Evolutionary conservation across 1,284 basidiomycete species (phyloP).

Genomic region (Phylloboletellus chloephorus): DNA sequence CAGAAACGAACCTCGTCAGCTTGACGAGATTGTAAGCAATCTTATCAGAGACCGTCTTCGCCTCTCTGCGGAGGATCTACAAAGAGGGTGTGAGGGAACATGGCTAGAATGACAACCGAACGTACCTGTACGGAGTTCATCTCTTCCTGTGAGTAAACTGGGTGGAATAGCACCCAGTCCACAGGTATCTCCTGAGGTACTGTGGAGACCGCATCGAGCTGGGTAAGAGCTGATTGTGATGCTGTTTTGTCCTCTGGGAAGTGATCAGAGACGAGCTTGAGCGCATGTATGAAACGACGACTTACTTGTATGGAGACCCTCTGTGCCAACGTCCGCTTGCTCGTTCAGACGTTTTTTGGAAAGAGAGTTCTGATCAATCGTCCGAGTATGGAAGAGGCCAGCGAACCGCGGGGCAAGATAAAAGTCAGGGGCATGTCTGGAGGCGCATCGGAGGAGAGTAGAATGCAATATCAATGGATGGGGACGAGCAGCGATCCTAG

Average conservation of each 20-base stretch:
- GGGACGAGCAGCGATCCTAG: slow-evolving; percentile 12
- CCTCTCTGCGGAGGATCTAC: slow-evolving; percentile 67
- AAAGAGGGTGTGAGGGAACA: slow-evolving; percentile 2
- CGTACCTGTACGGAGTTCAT: slow-evolving; percentile 68
- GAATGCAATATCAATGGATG: slow-evolving; percentile 9
- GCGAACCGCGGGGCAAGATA: slow-evolving; percentile 2
- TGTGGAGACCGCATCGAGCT: slow-evolving; percentile 37
- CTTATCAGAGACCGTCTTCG: slow-evolving; percentile 68
- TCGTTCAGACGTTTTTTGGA: slow-evolving; percentile 24
- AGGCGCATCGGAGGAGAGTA: slow-evolving; percentile 10
- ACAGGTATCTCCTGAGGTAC: slow-evolving; percentile 50
- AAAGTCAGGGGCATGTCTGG: slow-evolving; percentile 4
- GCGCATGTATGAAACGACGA: neutral
- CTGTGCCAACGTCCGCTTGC: slow-evolving; percentile 24
- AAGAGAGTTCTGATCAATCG: slow-evolving; percentile 21
- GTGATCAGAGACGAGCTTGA: neutral
- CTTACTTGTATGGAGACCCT: slow-evolving; percentile 28
- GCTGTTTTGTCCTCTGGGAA: slow-evolving; percentile 26
- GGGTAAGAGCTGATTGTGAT: slow-evolving; percentile 14
- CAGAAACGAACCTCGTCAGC: slow-evolving; percentile 41
- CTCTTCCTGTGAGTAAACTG: slow-evolving; percentile 75
- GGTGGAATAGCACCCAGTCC: slow-evolving; percentile 81
- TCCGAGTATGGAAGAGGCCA: slow-evolving; percentile 25
- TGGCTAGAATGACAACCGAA: neutral
- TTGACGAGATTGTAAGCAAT: slow-evolving; percentile 62